These are phyloP conservation scores for Cryptococcus jaspeensis DNA, from an alignment of 1,284 basidiomycete species.

Conservation along the genomic window DNA sequence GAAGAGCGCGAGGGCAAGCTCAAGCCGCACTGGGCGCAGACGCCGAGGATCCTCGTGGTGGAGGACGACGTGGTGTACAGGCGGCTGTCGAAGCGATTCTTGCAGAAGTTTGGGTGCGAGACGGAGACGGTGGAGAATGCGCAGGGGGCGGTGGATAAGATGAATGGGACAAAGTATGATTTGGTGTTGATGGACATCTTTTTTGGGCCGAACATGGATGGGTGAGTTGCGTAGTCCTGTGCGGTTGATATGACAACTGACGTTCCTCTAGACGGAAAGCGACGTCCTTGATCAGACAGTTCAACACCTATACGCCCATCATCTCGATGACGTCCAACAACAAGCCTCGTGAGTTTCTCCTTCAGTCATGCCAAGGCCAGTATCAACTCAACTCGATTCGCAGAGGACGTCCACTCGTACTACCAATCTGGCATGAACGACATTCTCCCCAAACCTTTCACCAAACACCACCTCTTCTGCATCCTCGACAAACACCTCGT, in stretches of 20 bases:
- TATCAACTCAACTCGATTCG: slow-evolving; percentile 1
- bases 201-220: slow-evolving; percentile 50
- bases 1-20: slow-evolving; percentile 36
- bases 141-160: slow-evolving; percentile 89
- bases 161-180: slow-evolving; percentile 92
- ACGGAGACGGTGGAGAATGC: slow-evolving; percentile 93
- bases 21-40: slow-evolving; percentile 83
- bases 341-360: slow-evolving; percentile 59
- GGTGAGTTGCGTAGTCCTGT: slow-evolving; percentile 24
- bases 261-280: slow-evolving; percentile 54
- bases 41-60: slow-evolving; percentile 82
- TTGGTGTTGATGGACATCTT: slow-evolving; percentile 81
- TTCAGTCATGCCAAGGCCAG: background rate
- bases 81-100: slow-evolving; percentile 83
- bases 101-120: slow-evolving; percentile 92
- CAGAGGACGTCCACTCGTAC: slow-evolving; percentile 50
- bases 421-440: slow-evolving; percentile 79
- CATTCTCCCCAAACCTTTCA: slow-evolving; percentile 95
- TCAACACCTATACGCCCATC: slow-evolving; percentile 84
- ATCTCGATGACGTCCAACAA: slow-evolving; percentile 97
- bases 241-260: background rate
- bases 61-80: slow-evolving; percentile 93
- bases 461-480: slow-evolving; percentile 80
- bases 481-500: slow-evolving; percentile 96
- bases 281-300: slow-evolving; percentile 88